A percentile compares a stretch with the other conserved stretches of the same genome.
These are phyloP conservation scores for Phytophthora kernoviae DNA, from an alignment of 352 stramenopile species.

Conservation along the genomic window DNA sequence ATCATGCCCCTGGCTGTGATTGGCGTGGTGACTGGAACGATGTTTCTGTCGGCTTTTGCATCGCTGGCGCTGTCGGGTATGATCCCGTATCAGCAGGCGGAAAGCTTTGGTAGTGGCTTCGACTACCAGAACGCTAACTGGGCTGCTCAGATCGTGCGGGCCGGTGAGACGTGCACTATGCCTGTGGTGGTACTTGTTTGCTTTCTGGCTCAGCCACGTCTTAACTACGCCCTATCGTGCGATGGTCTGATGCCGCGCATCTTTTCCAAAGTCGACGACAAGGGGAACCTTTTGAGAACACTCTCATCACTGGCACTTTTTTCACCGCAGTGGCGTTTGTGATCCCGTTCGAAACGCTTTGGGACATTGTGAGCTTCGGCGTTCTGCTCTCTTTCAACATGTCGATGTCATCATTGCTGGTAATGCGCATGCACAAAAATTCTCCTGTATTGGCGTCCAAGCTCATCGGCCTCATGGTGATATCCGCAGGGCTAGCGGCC, in stretches of 20 bases:
- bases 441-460: constrained; percentile 45
- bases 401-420: constrained; percentile 74
- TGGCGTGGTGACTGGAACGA: constrained; percentile 76
- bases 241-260: constrained; percentile 93
- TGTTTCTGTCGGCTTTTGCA: constrained; percentile 73
- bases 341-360: constrained; percentile 78
- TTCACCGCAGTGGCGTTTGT: constrained; percentile 74
- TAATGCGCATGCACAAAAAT: constrained; percentile 64
- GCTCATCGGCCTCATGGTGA: constrained; percentile 48
- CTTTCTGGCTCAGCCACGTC: constrained; percentile 91
- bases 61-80: constrained; percentile 89
- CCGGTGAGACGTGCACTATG: constrained; percentile 34
- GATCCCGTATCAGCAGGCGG: constrained; percentile 42
- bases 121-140: constrained; percentile 43
- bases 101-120: constrained; percentile 56
- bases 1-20: constrained; percentile 87
- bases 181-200: constrained; percentile 94
- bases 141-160: constrained; percentile 50
- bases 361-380: constrained; percentile 89
- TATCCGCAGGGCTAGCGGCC: constrained; percentile 34
- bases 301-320: constrained; percentile 63
- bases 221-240: constrained; percentile 92
- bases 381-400: constrained; percentile 89
- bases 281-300: constrained; percentile 86
- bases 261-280: constrained; percentile 86